These are phyloP conservation scores for Pseudomassariella vexata DNA, from an alignment of 2,329 filamentous ascomycete genomes.

Conservation along the genomic window DNA sequence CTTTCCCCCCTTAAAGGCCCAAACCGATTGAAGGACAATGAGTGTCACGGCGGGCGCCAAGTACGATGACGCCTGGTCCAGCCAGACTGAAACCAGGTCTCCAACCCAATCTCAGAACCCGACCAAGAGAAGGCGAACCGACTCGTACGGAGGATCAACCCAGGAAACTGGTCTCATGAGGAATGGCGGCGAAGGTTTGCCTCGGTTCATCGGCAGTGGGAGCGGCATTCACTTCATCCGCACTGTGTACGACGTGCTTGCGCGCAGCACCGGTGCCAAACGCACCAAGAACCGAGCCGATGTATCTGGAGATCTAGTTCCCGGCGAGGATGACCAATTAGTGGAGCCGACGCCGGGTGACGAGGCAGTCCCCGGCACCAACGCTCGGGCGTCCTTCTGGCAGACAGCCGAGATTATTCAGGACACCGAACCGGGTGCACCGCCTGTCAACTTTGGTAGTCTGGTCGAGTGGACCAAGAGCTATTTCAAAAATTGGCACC, in stretches of 20 bases:
- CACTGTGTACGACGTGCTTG: constrained; percentile 45
- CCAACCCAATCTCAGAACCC: not conserved
- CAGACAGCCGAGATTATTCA: constrained; percentile 26
- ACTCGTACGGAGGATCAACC: not conserved
- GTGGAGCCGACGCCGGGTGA: constrained; percentile 12
- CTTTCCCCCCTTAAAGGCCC: no score
- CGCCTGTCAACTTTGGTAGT: constrained; percentile 36
- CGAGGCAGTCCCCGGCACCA: constrained; percentile 12
- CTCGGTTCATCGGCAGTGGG: constrained; percentile 50
- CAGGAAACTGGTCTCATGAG: constrained; percentile 39
- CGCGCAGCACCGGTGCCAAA: constrained; percentile 19
- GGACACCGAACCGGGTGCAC: constrained; percentile 1
- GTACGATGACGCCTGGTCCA: constrained; percentile 5
- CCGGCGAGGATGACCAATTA: constrained; percentile 51
- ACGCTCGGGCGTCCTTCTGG: constrained; percentile 24
- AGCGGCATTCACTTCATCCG: constrained; percentile 56
- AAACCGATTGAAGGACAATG: no score
- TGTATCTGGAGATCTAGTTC: constrained; percentile 38
- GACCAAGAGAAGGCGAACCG: constrained; percentile 2
- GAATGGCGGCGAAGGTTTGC: constrained; percentile 37
- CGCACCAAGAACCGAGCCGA: constrained; percentile 23
- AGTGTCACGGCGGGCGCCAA: no score
- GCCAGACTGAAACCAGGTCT: constrained; percentile 1
- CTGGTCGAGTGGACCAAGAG: constrained; percentile 42
- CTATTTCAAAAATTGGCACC: constrained; percentile 55